Percentiles rank a stretch among this genome's conserved stretches.
phyloP scores from a whole-genome alignment of 2,329 filamentous ascomycete genomes.

The Bipolaris victoriae region DNA sequence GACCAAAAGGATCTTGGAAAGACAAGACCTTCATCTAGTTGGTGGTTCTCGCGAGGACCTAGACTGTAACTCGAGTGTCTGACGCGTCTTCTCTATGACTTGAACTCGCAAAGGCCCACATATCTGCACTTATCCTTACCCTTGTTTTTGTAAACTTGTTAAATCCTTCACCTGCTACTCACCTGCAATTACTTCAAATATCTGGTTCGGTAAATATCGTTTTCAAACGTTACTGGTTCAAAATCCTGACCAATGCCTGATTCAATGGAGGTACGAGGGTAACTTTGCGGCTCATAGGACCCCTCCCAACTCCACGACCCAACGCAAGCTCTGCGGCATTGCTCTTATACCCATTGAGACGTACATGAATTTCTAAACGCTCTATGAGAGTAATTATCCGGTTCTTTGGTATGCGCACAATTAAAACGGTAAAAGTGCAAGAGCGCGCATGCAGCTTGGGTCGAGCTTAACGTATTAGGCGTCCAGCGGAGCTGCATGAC shows the following conservation, averaged over 20 bases:
- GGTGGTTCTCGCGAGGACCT: not conserved
- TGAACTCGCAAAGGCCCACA: not conserved
- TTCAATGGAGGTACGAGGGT: not conserved
- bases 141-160: not conserved
- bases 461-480: not conserved
- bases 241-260: not conserved
- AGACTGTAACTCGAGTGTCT: not conserved
- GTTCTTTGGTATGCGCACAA: not conserved
- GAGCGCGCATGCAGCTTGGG: not conserved
- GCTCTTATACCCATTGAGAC: not conserved
- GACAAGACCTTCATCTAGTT: not conserved
- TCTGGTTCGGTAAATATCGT: not conserved
- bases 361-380: not conserved
- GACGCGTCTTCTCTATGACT: not conserved
- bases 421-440: not conserved
- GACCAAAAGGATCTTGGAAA: not conserved
- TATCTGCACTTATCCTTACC: not conserved
- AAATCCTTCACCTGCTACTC: too few species aligned
- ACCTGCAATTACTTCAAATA: too few species aligned
- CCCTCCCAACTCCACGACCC: not conserved
- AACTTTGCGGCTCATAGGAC: not conserved
- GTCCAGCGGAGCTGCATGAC: not conserved
- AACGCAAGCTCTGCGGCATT: not conserved
- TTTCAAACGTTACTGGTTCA: not conserved
- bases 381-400: not conserved